Evolutionary conservation across 306 rosid species (phyloP).

Genomic region (Biancaea sappan): DNA sequence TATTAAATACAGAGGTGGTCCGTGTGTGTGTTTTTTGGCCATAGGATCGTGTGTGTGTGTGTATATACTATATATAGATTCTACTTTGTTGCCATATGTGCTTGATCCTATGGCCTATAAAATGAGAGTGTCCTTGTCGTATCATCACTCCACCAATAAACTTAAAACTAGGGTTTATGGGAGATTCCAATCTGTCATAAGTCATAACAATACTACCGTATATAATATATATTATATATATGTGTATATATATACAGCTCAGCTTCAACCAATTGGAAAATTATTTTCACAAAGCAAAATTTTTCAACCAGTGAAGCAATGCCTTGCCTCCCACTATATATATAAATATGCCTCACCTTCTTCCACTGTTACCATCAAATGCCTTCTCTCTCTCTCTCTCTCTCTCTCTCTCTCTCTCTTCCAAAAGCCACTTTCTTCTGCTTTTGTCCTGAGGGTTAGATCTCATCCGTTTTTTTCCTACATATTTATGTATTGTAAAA

Average conservation of each 20-base stretch:
- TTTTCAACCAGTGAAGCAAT: conserved; percentile 34
- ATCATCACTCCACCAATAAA: conserved; percentile 22
- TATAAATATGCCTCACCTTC: conserved; percentile 27
- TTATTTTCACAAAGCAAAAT: not conserved
- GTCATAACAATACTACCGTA: no score
- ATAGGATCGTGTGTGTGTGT: not conserved
- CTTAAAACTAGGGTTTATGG: conserved; percentile 55
- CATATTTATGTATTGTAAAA: not conserved
- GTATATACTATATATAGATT: no score
- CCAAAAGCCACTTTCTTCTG: not conserved
- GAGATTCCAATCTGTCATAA: conserved; percentile 28
- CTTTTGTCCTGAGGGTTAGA: conserved; percentile 31
- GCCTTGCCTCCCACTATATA: conserved; percentile 14
- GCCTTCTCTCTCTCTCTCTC: not conserved
- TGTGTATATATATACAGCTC: conserved; percentile 48
- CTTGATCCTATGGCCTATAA: conserved; percentile 15
- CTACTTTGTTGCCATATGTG: not conserved
- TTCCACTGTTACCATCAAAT: conserved; percentile 43
- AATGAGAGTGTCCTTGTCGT: conserved; percentile 29
- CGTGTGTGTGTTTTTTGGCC: not conserved
- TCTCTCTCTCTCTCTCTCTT: conserved; percentile 4
- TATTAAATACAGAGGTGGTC: not conserved
- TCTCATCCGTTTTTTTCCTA: conserved; percentile 40
- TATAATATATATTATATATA: no score
- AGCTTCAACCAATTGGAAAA: conserved; percentile 55